Evolutionary conservation across 2,329 filamentous ascomycete genomes (phyloP), one percentile per base, ranked within the genome.

Genomic region (Fusarium dlaminii): DNA sequence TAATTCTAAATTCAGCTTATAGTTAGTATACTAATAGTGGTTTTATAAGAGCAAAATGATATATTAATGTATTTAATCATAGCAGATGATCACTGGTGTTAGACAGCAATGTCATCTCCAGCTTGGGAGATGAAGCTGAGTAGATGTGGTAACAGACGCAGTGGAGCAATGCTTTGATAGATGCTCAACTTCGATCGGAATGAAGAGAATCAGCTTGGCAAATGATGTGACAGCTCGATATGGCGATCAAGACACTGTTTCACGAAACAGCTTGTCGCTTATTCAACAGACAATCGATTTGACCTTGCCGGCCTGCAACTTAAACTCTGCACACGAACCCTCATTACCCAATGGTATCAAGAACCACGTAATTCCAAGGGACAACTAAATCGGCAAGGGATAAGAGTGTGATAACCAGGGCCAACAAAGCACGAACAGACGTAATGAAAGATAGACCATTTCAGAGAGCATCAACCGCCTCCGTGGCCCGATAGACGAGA

Each of bases 401-500:
- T 9, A 14, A 2, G 11, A 2, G 22, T 18, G 22, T 18, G 22
- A 32, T 13, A 32, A 10, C 13, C 8, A 29, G 20, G 13, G 45
- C 29, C 13, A 22, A 34, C 15, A 18, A 3, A 40, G 11, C 14
- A 6, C 39, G 18, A 22, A 22, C 12, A 13, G 13, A 29, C 12
- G 42, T n/a, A 18, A 24, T 4, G 10, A 14, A 22, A 20, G 49
- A 4, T 45, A 36, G 10, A 20, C 18, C 4, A 22, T 71, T 10
- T 5, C 64, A 14, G 45, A 48, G 17, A 62, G 37, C 1, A 42
- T 73, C 6, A 24, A 63, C 27, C 48, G 59, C 4, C 66, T 73
- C 3, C 30, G 49, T 18, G 9, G 27, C n/a, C 10, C 70, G 15
- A 37, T 60, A 1, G 20, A 63, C 22, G 37, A 51, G n/a, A 68